phyloP scores from a whole-genome alignment of 768 basidiomycete genomes.

The Suillus alpinus region DNA sequence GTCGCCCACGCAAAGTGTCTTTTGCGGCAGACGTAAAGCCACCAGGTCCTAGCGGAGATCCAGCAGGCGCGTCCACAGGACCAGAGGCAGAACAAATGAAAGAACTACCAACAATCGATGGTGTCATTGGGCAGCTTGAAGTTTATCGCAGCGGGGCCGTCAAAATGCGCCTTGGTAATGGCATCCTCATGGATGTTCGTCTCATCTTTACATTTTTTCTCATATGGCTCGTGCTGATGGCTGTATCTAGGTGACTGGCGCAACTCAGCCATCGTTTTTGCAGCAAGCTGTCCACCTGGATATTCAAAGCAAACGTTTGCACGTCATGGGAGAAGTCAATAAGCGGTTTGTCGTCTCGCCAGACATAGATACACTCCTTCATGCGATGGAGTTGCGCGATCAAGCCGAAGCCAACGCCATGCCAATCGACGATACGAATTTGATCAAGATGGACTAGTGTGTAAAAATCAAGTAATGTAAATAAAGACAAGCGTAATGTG shows the following conservation, averaged over 20 bases:
- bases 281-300: conserved; percentile 84
- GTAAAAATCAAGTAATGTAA: conserved; percentile 7
- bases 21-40: conserved; percentile 63
- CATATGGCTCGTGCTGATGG: neutral
- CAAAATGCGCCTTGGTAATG: conserved; percentile 81
- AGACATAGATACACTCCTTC: conserved; percentile 71
- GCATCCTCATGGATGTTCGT: conserved; percentile 76
- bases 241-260: conserved; percentile 63
- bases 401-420: conserved; percentile 24
- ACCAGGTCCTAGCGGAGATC: conserved; percentile 31
- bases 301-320: conserved; percentile 50
- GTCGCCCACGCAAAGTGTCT: conserved; percentile 52
- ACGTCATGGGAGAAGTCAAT: conserved; percentile 83
- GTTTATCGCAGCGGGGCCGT: conserved; percentile 82
- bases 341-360: conserved; percentile 84
- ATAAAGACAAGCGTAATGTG: neutral
- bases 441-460: conserved; percentile 54
- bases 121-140: conserved; percentile 80
- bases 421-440: conserved; percentile 39
- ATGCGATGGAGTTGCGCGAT: conserved; percentile 59
- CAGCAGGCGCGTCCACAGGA: conserved; percentile 20
- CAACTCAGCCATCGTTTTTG: conserved; percentile 82
- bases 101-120: conserved; percentile 53
- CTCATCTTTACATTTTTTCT: neutral
- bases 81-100: conserved; percentile 21